Evolutionary conservation across 2,329 filamentous ascomycete species (phyloP).

Genomic region (Beauveria bassiana): DNA sequence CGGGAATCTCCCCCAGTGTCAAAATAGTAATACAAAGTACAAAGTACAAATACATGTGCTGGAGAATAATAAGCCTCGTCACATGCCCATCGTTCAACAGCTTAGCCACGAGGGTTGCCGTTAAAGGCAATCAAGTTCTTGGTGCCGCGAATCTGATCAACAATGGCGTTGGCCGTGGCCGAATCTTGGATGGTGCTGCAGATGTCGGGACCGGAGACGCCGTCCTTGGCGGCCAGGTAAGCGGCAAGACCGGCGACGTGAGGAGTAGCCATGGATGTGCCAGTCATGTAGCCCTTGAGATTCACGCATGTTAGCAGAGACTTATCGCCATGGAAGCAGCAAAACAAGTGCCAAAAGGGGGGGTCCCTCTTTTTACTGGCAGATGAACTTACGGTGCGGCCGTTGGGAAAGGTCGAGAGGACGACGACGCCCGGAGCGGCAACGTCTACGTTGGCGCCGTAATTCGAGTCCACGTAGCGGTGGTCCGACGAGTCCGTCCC

Average conservation of each 20-base stretch:
- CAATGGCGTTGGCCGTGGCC: neutral
- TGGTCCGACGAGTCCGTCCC: conserved; percentile 37
- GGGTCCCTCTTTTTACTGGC: too few species aligned
- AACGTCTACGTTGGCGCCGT: conserved; percentile 37
- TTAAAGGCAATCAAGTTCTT: conserved; percentile 11
- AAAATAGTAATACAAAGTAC: too few species aligned
- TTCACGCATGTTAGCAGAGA: neutral
- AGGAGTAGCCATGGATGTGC: conserved; percentile 17
- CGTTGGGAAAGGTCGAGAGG: conserved; percentile 32
- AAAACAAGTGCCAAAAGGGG: too few species aligned
- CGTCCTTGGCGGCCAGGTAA: conserved; percentile 11
- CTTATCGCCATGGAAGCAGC: too few species aligned
- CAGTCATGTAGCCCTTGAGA: conserved; percentile 12
- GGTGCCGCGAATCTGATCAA: neutral
- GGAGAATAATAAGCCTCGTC: neutral
- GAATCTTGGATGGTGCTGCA: neutral
- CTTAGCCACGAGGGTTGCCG: conserved; percentile 2
- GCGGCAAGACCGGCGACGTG: conserved; percentile 17
- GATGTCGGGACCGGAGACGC: neutral
- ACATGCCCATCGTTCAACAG: neutral
- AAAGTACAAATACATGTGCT: too few species aligned
- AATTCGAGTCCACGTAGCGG: conserved; percentile 42
- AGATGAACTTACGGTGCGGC: conserved; percentile 20
- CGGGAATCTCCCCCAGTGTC: too few species aligned
- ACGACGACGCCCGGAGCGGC: conserved; percentile 42